Percentiles rank a stretch among this genome's conserved stretches.
Evolutionary conservation across 2,329 filamentous ascomycete genomes (phyloP).

Genomic region (Cadophora malorum): DNA sequence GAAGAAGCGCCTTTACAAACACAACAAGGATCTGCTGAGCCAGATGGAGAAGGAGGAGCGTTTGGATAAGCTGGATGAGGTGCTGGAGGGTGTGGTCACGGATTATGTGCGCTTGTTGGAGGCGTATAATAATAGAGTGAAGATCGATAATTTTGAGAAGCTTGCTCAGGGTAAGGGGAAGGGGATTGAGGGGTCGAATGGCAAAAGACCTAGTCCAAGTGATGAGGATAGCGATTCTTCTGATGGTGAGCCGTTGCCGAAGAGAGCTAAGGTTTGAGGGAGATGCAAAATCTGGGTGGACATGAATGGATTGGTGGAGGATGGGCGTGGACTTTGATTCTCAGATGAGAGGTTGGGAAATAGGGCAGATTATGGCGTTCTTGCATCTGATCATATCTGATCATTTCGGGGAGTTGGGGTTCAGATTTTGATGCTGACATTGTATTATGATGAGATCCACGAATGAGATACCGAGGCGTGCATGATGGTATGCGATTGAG

Average conservation of each 20-base stretch:
- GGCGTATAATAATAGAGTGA: constrained; percentile 30
- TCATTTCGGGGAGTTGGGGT: constrained; percentile 1
- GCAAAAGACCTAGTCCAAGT: constrained; percentile 35
- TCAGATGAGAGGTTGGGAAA: neutral
- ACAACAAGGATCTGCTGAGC: constrained; percentile 74
- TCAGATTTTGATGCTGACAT: neutral
- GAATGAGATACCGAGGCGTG: constrained; percentile 10
- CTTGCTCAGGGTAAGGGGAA: constrained; percentile 13
- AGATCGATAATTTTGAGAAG: constrained; percentile 10
- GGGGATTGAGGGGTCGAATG: constrained; percentile 22
- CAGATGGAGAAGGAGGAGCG: constrained; percentile 73
- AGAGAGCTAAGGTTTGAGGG: constrained; percentile 34
- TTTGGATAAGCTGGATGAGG: constrained; percentile 74
- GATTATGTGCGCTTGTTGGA: constrained; percentile 73
- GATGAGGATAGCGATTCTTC: constrained; percentile 32
- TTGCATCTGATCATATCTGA: constrained; percentile 5
- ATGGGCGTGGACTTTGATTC: neutral
- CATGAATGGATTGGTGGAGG: neutral
- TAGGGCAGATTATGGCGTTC: constrained; percentile 9
- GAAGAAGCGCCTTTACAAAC: constrained; percentile 78
- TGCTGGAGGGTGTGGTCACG: constrained; percentile 69
- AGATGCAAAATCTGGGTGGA: neutral
- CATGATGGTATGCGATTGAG: neutral
- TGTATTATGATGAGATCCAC: constrained; percentile 13
- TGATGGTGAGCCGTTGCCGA: constrained; percentile 34